These are phyloP conservation scores for Pharnaceum exiguum DNA, from an alignment of 148 eudicot genomes.

Conservation along the genomic window DNA sequence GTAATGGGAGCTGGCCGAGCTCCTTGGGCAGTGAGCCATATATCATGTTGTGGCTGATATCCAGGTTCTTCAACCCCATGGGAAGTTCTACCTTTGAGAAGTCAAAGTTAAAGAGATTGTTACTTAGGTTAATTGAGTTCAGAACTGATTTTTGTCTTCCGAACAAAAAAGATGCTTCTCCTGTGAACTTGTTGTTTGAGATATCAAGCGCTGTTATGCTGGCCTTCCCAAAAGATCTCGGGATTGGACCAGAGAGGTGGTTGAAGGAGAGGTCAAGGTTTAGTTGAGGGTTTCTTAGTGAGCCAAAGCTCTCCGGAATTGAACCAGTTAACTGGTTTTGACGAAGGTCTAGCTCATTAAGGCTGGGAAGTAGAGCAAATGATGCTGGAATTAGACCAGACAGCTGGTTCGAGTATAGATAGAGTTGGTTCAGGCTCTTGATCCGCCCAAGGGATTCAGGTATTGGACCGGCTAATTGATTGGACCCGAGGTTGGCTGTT, in stretches of 20 bases:
- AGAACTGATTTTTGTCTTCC: not conserved
- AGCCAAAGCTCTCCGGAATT: constrained; percentile 36
- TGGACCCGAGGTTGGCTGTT: constrained; percentile 15
- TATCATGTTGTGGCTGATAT: constrained; percentile 42
- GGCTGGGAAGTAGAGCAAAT: constrained; percentile 14
- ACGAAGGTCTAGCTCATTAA: constrained; percentile 9
- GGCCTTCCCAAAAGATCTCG: constrained; percentile 22
- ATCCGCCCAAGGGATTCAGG: constrained; percentile 10
- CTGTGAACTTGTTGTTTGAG: constrained; percentile 19
- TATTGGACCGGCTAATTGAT: constrained; percentile 20
- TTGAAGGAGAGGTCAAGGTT: constrained; percentile 10
- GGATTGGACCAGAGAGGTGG: constrained; percentile 30
- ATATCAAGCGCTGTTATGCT: constrained; percentile 21
- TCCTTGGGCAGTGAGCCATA: constrained; percentile 35
- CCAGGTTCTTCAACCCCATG: constrained; percentile 11
- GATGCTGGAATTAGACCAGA: constrained; percentile 33
- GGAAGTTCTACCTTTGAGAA: constrained; percentile 27
- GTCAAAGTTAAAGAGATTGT: constrained; percentile 39
- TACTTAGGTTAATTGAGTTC: not conserved
- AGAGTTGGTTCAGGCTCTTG: not conserved
- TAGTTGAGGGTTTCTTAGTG: constrained; percentile 5
- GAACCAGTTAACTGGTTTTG: constrained; percentile 34
- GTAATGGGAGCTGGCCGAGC: constrained; percentile 18
- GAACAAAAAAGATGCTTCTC: constrained; percentile 1
- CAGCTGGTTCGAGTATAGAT: constrained; percentile 23